Evolutionary conservation across 768 basidiomycete genomes (phyloP), one percentile per base, ranked within the genome.

Genomic region (Sarcomyxa edulis): DNA sequence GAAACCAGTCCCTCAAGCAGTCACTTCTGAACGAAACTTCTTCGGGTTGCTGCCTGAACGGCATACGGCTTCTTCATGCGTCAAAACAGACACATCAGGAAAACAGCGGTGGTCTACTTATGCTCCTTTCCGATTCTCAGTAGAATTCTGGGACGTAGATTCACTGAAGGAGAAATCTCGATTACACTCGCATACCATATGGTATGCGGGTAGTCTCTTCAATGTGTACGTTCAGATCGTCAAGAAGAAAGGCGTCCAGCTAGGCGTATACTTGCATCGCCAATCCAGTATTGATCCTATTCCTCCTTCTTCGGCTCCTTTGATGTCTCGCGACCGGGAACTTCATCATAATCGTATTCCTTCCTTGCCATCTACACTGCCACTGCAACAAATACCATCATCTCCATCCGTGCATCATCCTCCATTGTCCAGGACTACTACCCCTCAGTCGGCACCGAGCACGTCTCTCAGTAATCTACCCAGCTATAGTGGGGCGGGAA

Each of bases 211-310:
- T 7, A 89, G 77, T 49, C 64, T 88, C 51, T 93, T 81, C 68
- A 91, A 91, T 46, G 79, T 91, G 2, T 95, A 94, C 51, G 81
- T 93, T 29, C 91, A 95, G 56, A 72, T 92, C 31, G 81, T 91
- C 35, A 76, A 81, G 47, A 89, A 87, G 74, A 94, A 94, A 56
- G 66, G 62, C 2, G 55, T 65, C 2, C 92, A 96, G 51, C 67
- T 95, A 2, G 93, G 93, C 1, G 78, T 95, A 21, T 95, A 95
- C 51, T 69, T 95, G 2, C 89, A 93, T 54, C 73, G 93, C 6
- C 91, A 94, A 57, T 84, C 82, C 15, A 81, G 68, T 39, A 72
- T 88, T 20, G 90, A 93, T 46, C 74, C 82, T 6, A 71, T 92
- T 23, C 88, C 90, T n/a, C 61, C 71, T 0, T 59, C 78, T n/a